phyloP scores from a whole-genome alignment of 1,284 basidiomycete species.

The Tetrapyrgos nigripes region DNA sequence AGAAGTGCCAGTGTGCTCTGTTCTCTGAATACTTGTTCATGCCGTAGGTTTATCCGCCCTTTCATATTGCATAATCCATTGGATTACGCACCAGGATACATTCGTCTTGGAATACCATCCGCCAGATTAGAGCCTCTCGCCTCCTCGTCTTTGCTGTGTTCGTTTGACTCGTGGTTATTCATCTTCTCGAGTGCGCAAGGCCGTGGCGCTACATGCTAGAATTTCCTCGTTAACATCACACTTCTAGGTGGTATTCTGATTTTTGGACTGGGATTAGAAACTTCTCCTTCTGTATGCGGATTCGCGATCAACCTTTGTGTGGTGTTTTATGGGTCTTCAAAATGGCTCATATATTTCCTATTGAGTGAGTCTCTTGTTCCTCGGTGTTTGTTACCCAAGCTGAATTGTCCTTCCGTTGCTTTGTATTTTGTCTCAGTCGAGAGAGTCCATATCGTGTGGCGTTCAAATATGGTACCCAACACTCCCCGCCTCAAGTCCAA shows the following conservation, averaged over 20 bases:
- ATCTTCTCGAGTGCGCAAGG: conserved; percentile 35
- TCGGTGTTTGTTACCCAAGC: not conserved
- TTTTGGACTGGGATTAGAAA: conserved; percentile 40
- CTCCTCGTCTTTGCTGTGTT: conserved; percentile 32
- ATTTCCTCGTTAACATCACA: not conserved
- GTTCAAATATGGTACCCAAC: not conserved
- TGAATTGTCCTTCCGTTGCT: not conserved
- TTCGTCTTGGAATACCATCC: no score
- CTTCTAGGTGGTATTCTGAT: conserved; percentile 36
- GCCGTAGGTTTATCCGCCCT: no score
- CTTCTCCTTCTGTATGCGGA: conserved; percentile 30
- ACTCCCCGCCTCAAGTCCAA: not conserved
- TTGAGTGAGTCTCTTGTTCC: not conserved
- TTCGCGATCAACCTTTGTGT: conserved; percentile 40
- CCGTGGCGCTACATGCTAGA: not conserved
- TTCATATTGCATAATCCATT: no score
- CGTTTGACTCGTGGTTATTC: conserved; percentile 41
- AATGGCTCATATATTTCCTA: conserved; percentile 27
- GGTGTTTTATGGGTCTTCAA: conserved; percentile 39
- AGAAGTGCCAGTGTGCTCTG: no score
- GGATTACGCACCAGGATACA: not conserved
- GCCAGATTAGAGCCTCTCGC: no score
- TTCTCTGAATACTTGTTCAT: no score
- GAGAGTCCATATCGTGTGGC: conserved; percentile 9
- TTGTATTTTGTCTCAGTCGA: not conserved